These are phyloP conservation scores for Capronia americana DNA, from an alignment of 2,329 filamentous ascomycete genomes.

Conservation along the genomic window DNA sequence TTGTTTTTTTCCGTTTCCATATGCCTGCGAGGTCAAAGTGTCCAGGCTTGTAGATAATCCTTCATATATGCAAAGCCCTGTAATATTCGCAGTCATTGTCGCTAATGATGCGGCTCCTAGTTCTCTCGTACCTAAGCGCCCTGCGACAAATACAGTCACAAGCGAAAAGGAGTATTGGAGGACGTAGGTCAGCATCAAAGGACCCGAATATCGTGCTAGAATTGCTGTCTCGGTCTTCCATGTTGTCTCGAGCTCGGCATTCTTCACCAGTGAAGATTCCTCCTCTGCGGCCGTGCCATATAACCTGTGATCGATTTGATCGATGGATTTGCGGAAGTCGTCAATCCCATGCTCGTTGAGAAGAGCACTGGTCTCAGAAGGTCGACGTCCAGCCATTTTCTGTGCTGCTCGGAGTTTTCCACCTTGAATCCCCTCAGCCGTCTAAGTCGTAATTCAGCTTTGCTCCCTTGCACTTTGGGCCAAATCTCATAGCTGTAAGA, in stretches of 20 bases:
- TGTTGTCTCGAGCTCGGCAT: constrained; percentile 31
- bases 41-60: constrained; percentile 83
- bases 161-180: constrained; percentile 63
- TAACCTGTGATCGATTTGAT: constrained; percentile 27
- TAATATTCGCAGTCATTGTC: constrained; percentile 75
- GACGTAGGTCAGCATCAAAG: constrained; percentile 40
- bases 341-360: constrained; percentile 36
- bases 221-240: constrained; percentile 38
- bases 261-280: constrained; percentile 21
- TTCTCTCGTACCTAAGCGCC: constrained; percentile 69
- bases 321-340: constrained; percentile 32
- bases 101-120: constrained; percentile 65
- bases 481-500: constrained; percentile 7
- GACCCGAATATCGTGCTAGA: constrained; percentile 37
- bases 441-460: background rate
- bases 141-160: constrained; percentile 72
- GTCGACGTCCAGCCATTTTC: constrained; percentile 33
- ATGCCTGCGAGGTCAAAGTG: constrained; percentile 84
- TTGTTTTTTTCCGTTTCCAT: constrained; percentile 79
- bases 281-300: constrained; percentile 32
- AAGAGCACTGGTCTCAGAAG: constrained; percentile 36
- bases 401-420: constrained; percentile 1
- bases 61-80: constrained; percentile 72
- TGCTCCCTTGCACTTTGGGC: background rate
- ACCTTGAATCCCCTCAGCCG: background rate